Conservation (phyloP, 805 yeast species). For the fission yeast (Schizosaccharomyces pombe) region DNA sequence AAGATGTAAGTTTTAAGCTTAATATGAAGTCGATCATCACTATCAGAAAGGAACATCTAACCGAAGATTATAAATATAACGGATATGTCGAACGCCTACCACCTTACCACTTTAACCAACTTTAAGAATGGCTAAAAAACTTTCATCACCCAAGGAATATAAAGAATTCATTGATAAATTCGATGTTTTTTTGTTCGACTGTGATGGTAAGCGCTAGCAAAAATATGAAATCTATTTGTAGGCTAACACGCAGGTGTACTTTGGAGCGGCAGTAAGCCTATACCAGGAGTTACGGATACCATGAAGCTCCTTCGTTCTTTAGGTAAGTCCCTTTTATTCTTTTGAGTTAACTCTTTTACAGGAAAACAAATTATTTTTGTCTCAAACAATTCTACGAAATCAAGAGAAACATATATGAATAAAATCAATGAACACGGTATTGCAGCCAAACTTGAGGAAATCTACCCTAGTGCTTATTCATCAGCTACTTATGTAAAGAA, state of each 20-base stretch:
- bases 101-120: not conserved
- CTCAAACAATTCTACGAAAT: conserved; percentile 85
- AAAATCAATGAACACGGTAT: conserved; percentile 47
- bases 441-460: conserved; percentile 29
- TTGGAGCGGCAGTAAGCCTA: conserved; percentile 67
- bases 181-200: conserved; percentile 80
- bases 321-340: conserved; percentile 7
- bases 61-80: too few species aligned
- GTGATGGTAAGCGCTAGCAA: conserved; percentile 36
- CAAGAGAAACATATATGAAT: conserved; percentile 48
- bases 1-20: too few species aligned
- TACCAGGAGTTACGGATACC: conserved; percentile 63
- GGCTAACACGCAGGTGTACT: conserved; percentile 31
- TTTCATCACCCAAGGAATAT: conserved; percentile 26
- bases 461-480: conserved; percentile 82
- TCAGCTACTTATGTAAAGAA: conserved; percentile 65
- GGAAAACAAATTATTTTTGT: conserved; percentile 66
- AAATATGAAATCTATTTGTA: not conserved
- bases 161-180: conserved; percentile 33
- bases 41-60: too few species aligned
- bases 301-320: conserved; percentile 29
- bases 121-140: conserved; percentile 15
- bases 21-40: too few species aligned
- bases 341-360: not conserved
- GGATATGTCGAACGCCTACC: too few species aligned